A percentile compares a stretch with the other conserved stretches of the same genome.
Conservation (phyloP, 2,329 filamentous ascomycete genomes). For the Diaporthe citriasiana region DNA sequence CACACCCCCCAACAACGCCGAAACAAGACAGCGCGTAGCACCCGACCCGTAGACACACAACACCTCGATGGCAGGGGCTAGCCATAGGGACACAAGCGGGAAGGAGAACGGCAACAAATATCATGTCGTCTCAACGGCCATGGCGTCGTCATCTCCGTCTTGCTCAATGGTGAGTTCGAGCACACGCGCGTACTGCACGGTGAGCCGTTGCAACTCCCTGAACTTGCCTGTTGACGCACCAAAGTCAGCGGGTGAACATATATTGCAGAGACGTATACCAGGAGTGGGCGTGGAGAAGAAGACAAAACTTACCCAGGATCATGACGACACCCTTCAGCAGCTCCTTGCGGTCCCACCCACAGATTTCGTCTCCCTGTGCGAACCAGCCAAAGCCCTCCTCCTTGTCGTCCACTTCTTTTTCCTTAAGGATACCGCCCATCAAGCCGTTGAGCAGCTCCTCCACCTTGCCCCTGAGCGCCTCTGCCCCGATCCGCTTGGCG, state of each 20-base stretch:
- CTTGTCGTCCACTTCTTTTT: constrained; percentile 59
- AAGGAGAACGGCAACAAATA: too few relatives aligned
- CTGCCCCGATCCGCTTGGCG: constrained; percentile 92
- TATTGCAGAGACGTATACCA: neutral
- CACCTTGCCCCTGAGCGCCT: constrained; percentile 88
- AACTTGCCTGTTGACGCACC: constrained; percentile 79
- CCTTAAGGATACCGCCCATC: constrained; percentile 78
- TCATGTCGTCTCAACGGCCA: constrained; percentile 56
- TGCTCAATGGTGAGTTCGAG: constrained; percentile 72
- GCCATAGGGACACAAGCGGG: neutral
- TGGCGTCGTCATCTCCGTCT: constrained; percentile 57
- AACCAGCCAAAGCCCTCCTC: constrained; percentile 72
- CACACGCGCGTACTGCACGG: constrained; percentile 93
- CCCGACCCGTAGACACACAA: neutral
- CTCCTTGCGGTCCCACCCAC: constrained; percentile 91
- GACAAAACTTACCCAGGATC: constrained; percentile 81
- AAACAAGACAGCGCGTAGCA: neutral
- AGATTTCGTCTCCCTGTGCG: constrained; percentile 78
- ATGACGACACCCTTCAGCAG: constrained; percentile 91
- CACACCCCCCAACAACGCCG: constrained; percentile 1
- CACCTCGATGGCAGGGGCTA: neutral
- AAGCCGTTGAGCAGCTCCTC: constrained; percentile 90
- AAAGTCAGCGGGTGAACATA: constrained; percentile 50
- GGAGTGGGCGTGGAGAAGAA: too few relatives aligned
- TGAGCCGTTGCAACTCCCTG: constrained; percentile 91